Percentiles rank a stretch among this genome's conserved stretches.
Conservation (phyloP, 2,329 filamentous ascomycete species). For the Chalaropsis ovoidea region DNA sequence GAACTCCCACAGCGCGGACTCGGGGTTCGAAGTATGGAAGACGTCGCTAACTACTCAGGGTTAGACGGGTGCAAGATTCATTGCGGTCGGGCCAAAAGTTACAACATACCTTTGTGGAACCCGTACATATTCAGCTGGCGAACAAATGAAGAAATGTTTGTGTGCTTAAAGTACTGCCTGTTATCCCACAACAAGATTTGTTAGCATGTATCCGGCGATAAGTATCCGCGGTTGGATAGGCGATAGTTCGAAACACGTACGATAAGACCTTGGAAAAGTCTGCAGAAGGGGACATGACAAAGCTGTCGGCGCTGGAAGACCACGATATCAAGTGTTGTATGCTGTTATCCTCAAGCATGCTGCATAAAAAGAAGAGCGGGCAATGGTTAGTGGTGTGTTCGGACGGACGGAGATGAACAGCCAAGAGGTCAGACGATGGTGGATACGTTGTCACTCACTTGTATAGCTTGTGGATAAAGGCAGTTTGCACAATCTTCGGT, state of each 20-base stretch:
- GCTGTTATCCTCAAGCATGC: constrained; percentile 88
- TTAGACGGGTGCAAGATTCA: constrained; percentile 5
- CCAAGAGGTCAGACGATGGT: too few species aligned
- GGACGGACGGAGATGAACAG: too few species aligned
- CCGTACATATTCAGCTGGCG: constrained; percentile 98
- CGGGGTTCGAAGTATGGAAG: constrained; percentile 87
- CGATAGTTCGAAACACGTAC: constrained; percentile 46
- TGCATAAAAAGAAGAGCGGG: constrained; percentile 34
- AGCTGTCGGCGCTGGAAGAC: constrained; percentile 88
- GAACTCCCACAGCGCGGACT: constrained; percentile 95
- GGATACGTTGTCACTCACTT: constrained; percentile 47
- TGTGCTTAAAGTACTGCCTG: constrained; percentile 98
- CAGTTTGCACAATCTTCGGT: constrained; percentile 95
- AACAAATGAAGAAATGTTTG: constrained; percentile 97
- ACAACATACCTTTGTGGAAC: constrained; percentile 79
- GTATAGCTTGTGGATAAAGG: constrained; percentile 98
- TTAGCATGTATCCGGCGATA: not conserved
- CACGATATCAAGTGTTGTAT: constrained; percentile 96
- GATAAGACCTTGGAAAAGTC: constrained; percentile 97
- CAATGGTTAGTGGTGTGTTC: too few species aligned
- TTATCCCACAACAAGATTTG: not conserved
- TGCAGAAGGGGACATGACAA: constrained; percentile 94
- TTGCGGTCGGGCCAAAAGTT: not conserved
- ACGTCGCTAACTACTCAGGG: constrained; percentile 74
- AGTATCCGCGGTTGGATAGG: not conserved